A percentile compares a stretch with the other conserved stretches of the same genome.
These are phyloP conservation scores for Melaleuca alternifolia DNA, from an alignment of 345 rosid species.

Conservation along the genomic window DNA sequence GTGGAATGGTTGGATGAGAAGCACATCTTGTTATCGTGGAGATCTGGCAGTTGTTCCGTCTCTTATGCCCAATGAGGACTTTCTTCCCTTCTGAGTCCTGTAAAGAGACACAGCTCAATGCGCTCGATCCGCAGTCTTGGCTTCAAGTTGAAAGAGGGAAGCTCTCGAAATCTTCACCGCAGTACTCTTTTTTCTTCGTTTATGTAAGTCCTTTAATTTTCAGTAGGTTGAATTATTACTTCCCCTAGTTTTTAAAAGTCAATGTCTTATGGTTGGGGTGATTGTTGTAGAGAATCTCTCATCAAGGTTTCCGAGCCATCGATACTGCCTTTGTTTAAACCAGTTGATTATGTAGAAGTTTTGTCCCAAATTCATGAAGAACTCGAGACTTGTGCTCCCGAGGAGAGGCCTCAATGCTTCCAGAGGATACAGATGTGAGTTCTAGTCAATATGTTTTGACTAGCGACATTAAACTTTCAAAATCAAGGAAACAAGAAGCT, in stretches of 20 bases:
- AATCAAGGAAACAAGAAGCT: no score
- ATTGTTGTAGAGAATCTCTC: slow-evolving; percentile 71
- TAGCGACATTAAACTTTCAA: slow-evolving; percentile 14
- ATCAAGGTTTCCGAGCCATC: slow-evolving; percentile 88
- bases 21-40: slow-evolving; percentile 62
- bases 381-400: slow-evolving; percentile 65
- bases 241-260: neutral
- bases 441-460: slow-evolving; percentile 21
- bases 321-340: slow-evolving; percentile 68
- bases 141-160: slow-evolving; percentile 99
- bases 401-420: slow-evolving; percentile 50
- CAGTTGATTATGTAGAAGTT: slow-evolving; percentile 89
- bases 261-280: neutral
- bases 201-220: slow-evolving; percentile 37
- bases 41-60: slow-evolving; percentile 90
- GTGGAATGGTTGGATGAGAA: slow-evolving; percentile 1
- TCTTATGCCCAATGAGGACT: slow-evolving; percentile 87
- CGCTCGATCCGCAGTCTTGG: slow-evolving; percentile 95
- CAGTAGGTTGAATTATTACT: neutral
- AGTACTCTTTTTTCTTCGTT: slow-evolving; percentile 46
- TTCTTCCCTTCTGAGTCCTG: slow-evolving; percentile 73
- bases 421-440: slow-evolving; percentile 15
- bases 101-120: slow-evolving; percentile 76
- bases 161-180: slow-evolving; percentile 41
- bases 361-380: slow-evolving; percentile 95